Conservation (phyloP, 1,284 basidiomycete species). For the Sparassis latifolia region DNA sequence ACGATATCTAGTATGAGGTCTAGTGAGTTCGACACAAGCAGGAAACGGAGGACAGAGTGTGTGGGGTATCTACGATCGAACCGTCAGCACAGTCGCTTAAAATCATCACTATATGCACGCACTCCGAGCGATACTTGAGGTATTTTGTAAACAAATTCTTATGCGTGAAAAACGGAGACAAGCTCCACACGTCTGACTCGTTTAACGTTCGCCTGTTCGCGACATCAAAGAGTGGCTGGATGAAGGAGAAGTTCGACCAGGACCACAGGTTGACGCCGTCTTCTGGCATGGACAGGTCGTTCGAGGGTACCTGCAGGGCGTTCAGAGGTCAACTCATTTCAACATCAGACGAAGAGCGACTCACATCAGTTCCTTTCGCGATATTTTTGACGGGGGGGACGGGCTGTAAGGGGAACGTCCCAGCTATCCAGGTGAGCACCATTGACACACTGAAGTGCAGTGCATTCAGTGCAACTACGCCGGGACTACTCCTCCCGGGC, state of each 20-base stretch:
- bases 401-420: slow-evolving; percentile 44
- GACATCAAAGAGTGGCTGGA: slow-evolving; percentile 62
- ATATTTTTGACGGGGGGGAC: slow-evolving; percentile 40
- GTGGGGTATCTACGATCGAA: slow-evolving; percentile 34
- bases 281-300: slow-evolving; percentile 52
- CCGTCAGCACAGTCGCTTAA: slow-evolving; percentile 1
- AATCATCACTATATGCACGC: slow-evolving; percentile 1
- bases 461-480: slow-evolving; percentile 21
- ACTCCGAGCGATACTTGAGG: slow-evolving; percentile 43
- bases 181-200: slow-evolving; percentile 63
- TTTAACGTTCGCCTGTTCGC: slow-evolving; percentile 52
- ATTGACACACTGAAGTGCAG: slow-evolving; percentile 29
- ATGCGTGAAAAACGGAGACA: slow-evolving; percentile 69
- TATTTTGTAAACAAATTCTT: slow-evolving; percentile 65
- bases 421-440: slow-evolving; percentile 42
- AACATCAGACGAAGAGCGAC: slow-evolving; percentile 9
- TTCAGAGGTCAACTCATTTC: no score
- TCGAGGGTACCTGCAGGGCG: slow-evolving; percentile 40
- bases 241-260: slow-evolving; percentile 76
- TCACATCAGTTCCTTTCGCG: slow-evolving; percentile 39
- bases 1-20: slow-evolving; percentile 59
- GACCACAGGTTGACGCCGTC: slow-evolving; percentile 70
- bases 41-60: slow-evolving; percentile 55
- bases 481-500: slow-evolving; percentile 3
- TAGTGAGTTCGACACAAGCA: slow-evolving; percentile 66